Conservation (phyloP, 1,139 yeast species). For the Yueomyces sp. region DNA sequence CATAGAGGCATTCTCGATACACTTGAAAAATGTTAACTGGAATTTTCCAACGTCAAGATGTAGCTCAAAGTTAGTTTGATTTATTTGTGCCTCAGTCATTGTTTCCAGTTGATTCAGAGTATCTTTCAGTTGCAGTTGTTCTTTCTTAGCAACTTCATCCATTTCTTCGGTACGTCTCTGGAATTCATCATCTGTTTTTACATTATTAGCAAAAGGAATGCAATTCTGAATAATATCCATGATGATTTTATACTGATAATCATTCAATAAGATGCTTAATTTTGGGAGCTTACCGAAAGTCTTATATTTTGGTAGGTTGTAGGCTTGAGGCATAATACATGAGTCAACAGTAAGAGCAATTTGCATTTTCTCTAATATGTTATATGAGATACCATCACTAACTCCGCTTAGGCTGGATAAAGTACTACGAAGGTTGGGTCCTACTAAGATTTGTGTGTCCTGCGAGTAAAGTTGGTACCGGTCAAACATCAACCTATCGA, state of each 20-base stretch:
- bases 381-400: constrained; percentile 26
- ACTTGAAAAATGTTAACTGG: constrained; percentile 51
- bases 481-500: constrained; percentile 81
- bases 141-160: constrained; percentile 1
- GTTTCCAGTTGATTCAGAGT: constrained; percentile 8
- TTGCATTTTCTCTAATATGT: constrained; percentile 62
- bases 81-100: constrained; percentile 16
- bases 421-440: constrained; percentile 67
- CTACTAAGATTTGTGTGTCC: constrained; percentile 82
- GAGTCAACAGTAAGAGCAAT: constrained; percentile 64
- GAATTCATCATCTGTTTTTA: constrained; percentile 18
- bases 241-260: constrained; percentile 78
- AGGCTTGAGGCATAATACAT: constrained; percentile 74
- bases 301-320: constrained; percentile 57
- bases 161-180: constrained; percentile 1
- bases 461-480: constrained; percentile 63
- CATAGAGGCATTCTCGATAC: constrained; percentile 48
- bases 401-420: constrained; percentile 52
- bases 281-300: constrained; percentile 74
- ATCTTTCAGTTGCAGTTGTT: constrained; percentile 12
- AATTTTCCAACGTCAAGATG: constrained; percentile 55
- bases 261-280: constrained; percentile 62
- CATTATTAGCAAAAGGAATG: constrained; percentile 35
- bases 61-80: constrained; percentile 60
- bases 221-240: constrained; percentile 65